Conservation (phyloP, 176 grass and related monocot genomes). For the Cenchrus fungigraminus region DNA sequence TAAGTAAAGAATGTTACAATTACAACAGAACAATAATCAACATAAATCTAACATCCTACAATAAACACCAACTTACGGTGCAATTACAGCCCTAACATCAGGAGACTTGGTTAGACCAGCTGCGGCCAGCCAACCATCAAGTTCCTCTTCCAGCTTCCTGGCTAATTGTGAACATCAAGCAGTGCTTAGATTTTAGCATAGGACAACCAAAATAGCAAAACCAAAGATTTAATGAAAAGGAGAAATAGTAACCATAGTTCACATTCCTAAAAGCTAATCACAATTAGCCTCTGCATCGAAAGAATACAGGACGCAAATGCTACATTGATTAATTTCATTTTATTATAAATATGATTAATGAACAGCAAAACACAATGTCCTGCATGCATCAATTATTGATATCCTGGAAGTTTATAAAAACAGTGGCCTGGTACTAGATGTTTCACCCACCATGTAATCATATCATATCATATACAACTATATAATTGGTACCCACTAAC, state of each 20-base stretch:
- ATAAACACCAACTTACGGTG: conserved; percentile 70
- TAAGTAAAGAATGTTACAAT: conserved; percentile 33
- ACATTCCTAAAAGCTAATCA: conserved; percentile 5
- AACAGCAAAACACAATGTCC: background rate
- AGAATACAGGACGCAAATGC: background rate
- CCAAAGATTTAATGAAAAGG: background rate
- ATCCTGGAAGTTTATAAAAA: background rate
- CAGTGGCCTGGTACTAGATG: background rate
- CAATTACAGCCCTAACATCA: conserved; percentile 89
- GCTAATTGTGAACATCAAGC: conserved; percentile 57
- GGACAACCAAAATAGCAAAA: background rate
- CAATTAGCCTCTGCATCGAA: background rate
- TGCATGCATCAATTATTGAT: background rate
- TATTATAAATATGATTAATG: background rate
- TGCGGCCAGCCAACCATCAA: conserved; percentile 68
- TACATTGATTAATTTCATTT: background rate
- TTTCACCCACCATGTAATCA: background rate
- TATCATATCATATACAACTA: background rate
- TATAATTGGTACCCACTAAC: too few species aligned
- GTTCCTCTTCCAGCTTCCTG: conserved; percentile 82
- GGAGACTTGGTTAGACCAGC: conserved; percentile 76
- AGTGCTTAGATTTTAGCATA: conserved; percentile 34
- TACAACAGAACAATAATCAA: background rate
- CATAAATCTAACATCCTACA: background rate
- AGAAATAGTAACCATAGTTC: background rate